Conservation (phyloP, 2,329 filamentous ascomycete species). For the Onygenales sp. region DNA sequence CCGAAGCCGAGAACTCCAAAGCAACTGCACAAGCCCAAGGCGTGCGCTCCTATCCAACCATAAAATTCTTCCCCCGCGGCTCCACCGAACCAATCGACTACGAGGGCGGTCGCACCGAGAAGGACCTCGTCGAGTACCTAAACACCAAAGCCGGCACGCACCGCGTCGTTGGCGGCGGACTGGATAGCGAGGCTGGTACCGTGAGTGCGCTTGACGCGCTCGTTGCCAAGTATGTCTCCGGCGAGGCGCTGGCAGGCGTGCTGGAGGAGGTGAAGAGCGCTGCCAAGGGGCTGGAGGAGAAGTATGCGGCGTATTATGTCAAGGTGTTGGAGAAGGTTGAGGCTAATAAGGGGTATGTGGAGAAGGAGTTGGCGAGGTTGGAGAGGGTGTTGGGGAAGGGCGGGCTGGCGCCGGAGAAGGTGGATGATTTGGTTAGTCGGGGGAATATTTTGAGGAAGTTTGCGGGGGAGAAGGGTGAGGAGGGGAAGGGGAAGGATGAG, state of each 20-base stretch:
- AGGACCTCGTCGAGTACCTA: slow-evolving; percentile 67
- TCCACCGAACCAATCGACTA: slow-evolving; percentile 64
- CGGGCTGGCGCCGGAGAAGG: slow-evolving; percentile 72
- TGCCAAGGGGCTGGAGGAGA: slow-evolving; percentile 58
- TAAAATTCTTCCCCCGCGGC: slow-evolving; percentile 93
- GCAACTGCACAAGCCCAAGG: slow-evolving; percentile 64
- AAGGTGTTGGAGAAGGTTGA: slow-evolving; percentile 79
- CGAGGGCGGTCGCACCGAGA: slow-evolving; percentile 65
- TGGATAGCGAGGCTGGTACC: slow-evolving; percentile 71
- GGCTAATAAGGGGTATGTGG: slow-evolving; percentile 66
- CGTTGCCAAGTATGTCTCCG: slow-evolving; percentile 55
- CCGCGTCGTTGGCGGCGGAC: slow-evolving; percentile 68
- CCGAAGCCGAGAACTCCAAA: slow-evolving; percentile 80
- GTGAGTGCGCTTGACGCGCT: slow-evolving; percentile 69
- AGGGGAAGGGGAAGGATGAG: slow-evolving; percentile 56
- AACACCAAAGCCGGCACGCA: slow-evolving; percentile 85
- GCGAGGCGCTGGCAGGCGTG: slow-evolving; percentile 55
- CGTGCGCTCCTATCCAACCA: slow-evolving; percentile 83
- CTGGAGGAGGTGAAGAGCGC: slow-evolving; percentile 63
- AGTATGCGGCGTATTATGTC: slow-evolving; percentile 89
- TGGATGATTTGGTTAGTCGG: slow-evolving; percentile 77
- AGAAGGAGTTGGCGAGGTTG: slow-evolving; percentile 77
- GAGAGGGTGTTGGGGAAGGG: slow-evolving; percentile 77
- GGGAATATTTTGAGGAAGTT: slow-evolving; percentile 83
- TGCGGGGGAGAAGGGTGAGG: slow-evolving; percentile 48